Conservation (phyloP, 257 asterid genomes). For the Capsicum baccatum region DNA sequence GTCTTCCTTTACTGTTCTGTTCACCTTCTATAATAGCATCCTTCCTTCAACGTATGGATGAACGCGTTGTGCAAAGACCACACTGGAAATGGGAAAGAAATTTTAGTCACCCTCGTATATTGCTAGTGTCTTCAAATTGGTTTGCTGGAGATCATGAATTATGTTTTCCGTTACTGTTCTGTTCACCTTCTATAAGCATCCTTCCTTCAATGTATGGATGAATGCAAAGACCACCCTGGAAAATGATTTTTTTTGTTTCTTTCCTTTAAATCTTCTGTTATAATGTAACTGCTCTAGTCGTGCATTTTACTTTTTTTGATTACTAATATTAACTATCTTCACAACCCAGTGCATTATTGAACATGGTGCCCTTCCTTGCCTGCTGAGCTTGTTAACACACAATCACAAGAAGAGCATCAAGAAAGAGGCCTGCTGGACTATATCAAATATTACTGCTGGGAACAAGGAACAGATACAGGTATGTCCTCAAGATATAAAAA, state of each 20-base stretch:
- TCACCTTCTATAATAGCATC: not conserved
- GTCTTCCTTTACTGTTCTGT: conserved; percentile 23
- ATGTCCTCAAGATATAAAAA: not conserved
- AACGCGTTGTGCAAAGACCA: conserved; percentile 6
- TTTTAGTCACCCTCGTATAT: not conserved
- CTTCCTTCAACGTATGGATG: conserved; percentile 14
- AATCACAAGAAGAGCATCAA: conserved; percentile 93
- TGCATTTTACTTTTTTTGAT: not conserved
- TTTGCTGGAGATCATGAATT: conserved; percentile 14
- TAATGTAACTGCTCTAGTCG: not conserved
- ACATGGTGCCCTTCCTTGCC: conserved; percentile 76
- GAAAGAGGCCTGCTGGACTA: conserved; percentile 97
- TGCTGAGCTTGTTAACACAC: conserved; percentile 75
- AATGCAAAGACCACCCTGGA: conserved; percentile 4
- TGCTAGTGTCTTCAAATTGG: not conserved
- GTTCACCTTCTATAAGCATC: not conserved
- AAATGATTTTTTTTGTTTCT: not conserved
- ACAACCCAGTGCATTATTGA: conserved; percentile 66
- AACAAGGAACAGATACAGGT: conserved; percentile 89
- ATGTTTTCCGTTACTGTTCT: conserved; percentile 18
- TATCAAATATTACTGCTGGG: conserved; percentile 95
- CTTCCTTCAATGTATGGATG: conserved; percentile 18
- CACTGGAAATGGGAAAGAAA: not conserved
- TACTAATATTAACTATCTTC: conserved; percentile 20
- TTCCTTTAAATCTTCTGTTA: not conserved